A percentile compares a stretch with the other conserved stretches of the same genome.
phyloP scores from a whole-genome alignment of 164 flowering plant species.

The Berberis thunbergii region DNA sequence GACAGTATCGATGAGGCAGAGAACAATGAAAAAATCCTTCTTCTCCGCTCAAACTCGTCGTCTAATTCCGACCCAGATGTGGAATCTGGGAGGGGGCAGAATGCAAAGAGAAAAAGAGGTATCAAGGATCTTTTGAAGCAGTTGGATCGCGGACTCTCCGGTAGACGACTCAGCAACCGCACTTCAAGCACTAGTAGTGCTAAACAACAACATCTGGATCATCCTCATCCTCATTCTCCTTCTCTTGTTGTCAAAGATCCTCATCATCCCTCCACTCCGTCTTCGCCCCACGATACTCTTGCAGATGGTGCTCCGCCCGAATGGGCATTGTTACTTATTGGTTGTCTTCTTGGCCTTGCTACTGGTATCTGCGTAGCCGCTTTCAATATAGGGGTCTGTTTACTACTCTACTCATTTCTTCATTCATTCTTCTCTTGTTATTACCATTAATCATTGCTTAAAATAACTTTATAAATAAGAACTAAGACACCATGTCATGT shows the following conservation, averaged over 20 bases:
- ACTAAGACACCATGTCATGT: not conserved
- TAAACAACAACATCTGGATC: not conserved
- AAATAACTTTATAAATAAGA: not conserved
- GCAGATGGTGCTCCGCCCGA: slow-evolving; percentile 88
- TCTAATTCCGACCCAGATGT: slow-evolving; percentile 26
- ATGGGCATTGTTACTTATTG: slow-evolving; percentile 89
- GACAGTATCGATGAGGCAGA: too few species aligned
- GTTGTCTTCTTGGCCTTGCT: slow-evolving; percentile 94
- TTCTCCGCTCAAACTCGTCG: slow-evolving; percentile 25
- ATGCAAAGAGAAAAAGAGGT: slow-evolving; percentile 14
- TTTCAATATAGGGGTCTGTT: slow-evolving; percentile 70
- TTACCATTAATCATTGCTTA: not conserved
- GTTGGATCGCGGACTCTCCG: slow-evolving; percentile 34
- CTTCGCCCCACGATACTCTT: slow-evolving; percentile 28
- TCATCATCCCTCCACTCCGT: not conserved
- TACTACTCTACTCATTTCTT: not conserved
- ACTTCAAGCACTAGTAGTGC: too few species aligned
- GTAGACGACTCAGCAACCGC: slow-evolving; percentile 9
- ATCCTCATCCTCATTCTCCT: slow-evolving; percentile 3
- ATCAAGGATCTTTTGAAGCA: slow-evolving; percentile 33
- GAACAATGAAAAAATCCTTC: not conserved
- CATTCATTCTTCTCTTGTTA: not conserved
- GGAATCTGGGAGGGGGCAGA: slow-evolving; percentile 17
- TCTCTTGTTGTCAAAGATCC: not conserved
- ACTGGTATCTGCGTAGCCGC: slow-evolving; percentile 90